These are phyloP conservation scores for Microbotryomycetes sp. DNA, from an alignment of 1,284 basidiomycete genomes.

Conservation along the genomic window DNA sequence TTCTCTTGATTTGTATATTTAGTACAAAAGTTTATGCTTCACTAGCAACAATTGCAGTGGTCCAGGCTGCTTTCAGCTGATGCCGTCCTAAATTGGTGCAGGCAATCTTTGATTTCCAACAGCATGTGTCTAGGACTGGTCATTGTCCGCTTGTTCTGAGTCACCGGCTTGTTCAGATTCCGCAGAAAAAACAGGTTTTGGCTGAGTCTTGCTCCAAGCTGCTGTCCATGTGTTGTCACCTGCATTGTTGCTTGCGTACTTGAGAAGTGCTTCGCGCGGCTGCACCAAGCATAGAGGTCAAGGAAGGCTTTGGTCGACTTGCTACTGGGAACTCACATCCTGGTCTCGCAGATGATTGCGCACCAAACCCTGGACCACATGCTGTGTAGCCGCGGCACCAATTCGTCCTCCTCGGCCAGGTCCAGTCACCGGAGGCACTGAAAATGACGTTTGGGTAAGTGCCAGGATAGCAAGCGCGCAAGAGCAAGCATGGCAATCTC, in stretches of 20 bases:
- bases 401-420: slow-evolving; percentile 88
- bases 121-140: too few relatives aligned
- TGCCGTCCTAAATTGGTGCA: too few relatives aligned
- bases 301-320: slow-evolving; percentile 4
- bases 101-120: too few relatives aligned
- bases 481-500: not conserved
- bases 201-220: slow-evolving; percentile 28
- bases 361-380: slow-evolving; percentile 87
- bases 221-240: slow-evolving; percentile 25
- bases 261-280: slow-evolving; percentile 93
- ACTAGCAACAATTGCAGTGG: too few relatives aligned
- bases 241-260: slow-evolving; percentile 60
- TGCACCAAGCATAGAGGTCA: slow-evolving; percentile 43
- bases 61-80: too few relatives aligned
- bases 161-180: too few relatives aligned
- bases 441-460: not conserved
- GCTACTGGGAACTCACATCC: slow-evolving; percentile 62
- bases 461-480: not conserved
- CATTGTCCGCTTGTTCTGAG: too few relatives aligned
- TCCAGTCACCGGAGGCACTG: slow-evolving; percentile 78
- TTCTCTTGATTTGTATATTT: too few relatives aligned
- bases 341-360: slow-evolving; percentile 79
- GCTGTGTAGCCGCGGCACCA: slow-evolving; percentile 88
- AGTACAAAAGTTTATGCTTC: too few relatives aligned
- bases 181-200: slow-evolving; percentile 28